These are phyloP conservation scores for Collybia mongolica DNA, from an alignment of 768 basidiomycete genomes.

Conservation along the genomic window DNA sequence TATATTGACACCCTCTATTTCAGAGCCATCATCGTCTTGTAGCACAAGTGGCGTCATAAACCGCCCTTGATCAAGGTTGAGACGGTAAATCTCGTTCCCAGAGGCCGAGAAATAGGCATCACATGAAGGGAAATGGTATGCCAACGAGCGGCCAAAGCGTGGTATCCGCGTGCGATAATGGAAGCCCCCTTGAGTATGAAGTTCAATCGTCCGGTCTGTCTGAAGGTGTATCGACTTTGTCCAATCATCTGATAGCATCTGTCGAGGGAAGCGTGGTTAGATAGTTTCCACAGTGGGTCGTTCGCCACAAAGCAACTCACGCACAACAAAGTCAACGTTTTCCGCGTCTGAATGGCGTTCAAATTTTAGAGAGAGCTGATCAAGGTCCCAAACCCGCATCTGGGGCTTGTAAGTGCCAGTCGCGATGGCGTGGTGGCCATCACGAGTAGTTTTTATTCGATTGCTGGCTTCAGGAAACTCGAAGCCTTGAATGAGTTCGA, in stretches of 20 bases:
- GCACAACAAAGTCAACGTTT: constrained; percentile 97
- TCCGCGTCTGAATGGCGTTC: constrained; percentile 95
- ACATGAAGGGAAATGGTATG: constrained; percentile 93
- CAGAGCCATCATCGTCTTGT: constrained; percentile 42
- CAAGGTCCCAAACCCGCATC: constrained; percentile 93
- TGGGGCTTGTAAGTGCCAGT: constrained; percentile 99
- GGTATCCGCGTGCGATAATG: constrained; percentile 95
- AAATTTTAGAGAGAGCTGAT: constrained; percentile 90
- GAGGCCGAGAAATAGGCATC: constrained; percentile 85
- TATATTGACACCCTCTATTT: constrained; percentile 82
- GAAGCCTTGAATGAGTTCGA: constrained; percentile 94
- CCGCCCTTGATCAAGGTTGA: constrained; percentile 94
- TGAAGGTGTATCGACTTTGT: constrained; percentile 97
- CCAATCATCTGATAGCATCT: constrained; percentile 98
- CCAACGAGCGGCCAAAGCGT: constrained; percentile 87
- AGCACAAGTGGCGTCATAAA: constrained; percentile 83
- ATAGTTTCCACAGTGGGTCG: constrained; percentile 1
- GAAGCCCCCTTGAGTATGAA: constrained; percentile 92
- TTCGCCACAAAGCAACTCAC: constrained; percentile 45
- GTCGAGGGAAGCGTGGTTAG: constrained; percentile 7
- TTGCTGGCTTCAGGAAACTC: constrained; percentile 97
- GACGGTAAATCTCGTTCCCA: constrained; percentile 85
- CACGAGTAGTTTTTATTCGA: constrained; percentile 84
- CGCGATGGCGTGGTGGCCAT: constrained; percentile 90
- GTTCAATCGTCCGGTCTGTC: constrained; percentile 89